These are phyloP conservation scores for Gentiana macrophylla DNA, from an alignment of 257 asterid genomes.

Conservation along the genomic window DNA sequence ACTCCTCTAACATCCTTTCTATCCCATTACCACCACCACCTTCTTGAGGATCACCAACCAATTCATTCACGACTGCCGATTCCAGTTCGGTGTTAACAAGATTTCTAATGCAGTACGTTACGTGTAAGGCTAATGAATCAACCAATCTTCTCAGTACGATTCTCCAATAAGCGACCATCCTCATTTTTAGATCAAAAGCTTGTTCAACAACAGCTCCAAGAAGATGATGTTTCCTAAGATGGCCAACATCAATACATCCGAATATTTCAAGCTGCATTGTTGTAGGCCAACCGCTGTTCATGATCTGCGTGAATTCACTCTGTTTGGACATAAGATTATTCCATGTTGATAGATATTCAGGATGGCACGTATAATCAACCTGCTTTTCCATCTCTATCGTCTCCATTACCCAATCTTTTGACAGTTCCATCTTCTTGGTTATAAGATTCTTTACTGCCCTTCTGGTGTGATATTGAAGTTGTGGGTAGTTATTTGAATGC, in stretches of 20 bases:
- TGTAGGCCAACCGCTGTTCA: background rate
- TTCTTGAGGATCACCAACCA: slow-evolving; percentile 2
- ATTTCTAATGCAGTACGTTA: slow-evolving; percentile 14
- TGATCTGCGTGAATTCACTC: background rate
- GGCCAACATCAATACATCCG: too few relatives aligned
- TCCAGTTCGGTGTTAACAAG: slow-evolving; percentile 21
- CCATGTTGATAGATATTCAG: background rate
- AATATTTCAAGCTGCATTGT: slow-evolving; percentile 3
- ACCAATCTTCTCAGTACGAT: too few relatives aligned
- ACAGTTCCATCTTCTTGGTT: slow-evolving; percentile 13
- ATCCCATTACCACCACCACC: background rate
- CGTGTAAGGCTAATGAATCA: too few relatives aligned
- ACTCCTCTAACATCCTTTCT: slow-evolving; percentile 22
- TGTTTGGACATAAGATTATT: slow-evolving; percentile 8
- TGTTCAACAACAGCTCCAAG: background rate
- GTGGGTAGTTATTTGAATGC: slow-evolving; percentile 8
- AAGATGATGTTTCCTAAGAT: background rate
- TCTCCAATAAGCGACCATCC: slow-evolving; percentile 14
- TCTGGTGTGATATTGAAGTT: background rate
- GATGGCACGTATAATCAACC: slow-evolving; percentile 4
- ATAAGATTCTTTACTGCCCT: slow-evolving; percentile 5
- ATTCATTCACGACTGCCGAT: slow-evolving; percentile 13
- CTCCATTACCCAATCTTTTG: slow-evolving; percentile 15
- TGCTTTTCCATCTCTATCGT: slow-evolving; percentile 13
- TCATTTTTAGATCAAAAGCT: slow-evolving; percentile 20